These are phyloP conservation scores for Mrakiaceae sp. DNA, from an alignment of 1,284 basidiomycete genomes.

Conservation along the genomic window DNA sequence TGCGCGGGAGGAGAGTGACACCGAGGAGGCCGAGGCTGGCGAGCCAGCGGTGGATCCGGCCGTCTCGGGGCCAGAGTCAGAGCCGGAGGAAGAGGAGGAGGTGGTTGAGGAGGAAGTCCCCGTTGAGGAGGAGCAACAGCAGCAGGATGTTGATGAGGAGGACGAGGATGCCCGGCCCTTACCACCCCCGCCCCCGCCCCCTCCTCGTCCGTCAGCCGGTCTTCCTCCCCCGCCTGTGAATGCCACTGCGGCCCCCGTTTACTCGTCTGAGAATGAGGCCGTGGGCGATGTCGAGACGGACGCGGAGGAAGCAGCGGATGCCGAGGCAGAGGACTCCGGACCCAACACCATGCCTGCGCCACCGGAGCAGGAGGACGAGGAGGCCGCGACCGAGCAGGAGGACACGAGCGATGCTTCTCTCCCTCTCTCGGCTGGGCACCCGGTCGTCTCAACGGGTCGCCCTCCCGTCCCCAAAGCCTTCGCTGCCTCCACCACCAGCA, in stretches of 20 bases:
- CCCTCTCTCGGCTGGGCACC: too few species aligned
- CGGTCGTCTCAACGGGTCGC: too few species aligned
- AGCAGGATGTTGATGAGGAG: conserved; percentile 15
- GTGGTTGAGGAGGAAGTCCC: conserved; percentile 17
- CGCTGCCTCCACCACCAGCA: too few species aligned
- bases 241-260: neutral
- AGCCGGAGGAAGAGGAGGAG: conserved; percentile 13
- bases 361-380: too few species aligned
- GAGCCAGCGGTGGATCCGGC: conserved; percentile 2
- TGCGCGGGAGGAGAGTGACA: conserved; percentile 21
- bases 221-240: conserved; percentile 9
- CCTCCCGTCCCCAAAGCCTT: too few species aligned
- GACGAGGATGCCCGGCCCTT: conserved; percentile 15
- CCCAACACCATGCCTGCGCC: too few species aligned
- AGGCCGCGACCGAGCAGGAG: too few species aligned
- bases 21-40: conserved; percentile 24
- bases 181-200: conserved; percentile 9
- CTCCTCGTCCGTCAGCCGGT: neutral
- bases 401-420: too few species aligned
- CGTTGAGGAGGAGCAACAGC: neutral
- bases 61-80: neutral
- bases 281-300: conserved; percentile 7
- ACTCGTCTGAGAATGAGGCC: neutral
- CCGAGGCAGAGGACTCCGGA: neutral
- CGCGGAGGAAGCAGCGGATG: neutral